Evolutionary conservation across 129 eudicot species (phyloP).

Genomic region (Sambucus nigra): DNA sequence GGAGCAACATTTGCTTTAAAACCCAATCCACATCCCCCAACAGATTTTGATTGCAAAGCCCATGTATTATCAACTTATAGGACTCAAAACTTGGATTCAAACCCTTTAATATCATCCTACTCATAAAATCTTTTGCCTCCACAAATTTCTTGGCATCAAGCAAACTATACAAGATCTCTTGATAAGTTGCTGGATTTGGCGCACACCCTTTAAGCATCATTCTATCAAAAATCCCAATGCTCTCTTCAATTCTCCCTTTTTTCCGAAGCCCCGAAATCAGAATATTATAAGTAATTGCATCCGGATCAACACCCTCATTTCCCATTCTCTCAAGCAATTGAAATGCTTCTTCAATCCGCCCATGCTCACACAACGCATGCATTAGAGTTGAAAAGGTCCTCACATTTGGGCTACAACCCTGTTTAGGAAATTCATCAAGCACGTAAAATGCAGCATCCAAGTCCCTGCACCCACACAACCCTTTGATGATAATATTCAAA

Average conservation of each 20-base stretch:
- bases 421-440: conserved; percentile 78
- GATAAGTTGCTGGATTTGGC: conserved; percentile 70
- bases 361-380: conserved; percentile 50
- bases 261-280: conserved; percentile 61
- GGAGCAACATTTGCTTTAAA: conserved; percentile 49
- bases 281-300: conserved; percentile 44
- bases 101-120: conserved; percentile 30
- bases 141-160: conserved; percentile 34
- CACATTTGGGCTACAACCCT: conserved; percentile 38
- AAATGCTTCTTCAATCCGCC: conserved; percentile 56
- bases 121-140: conserved; percentile 39
- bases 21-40: conserved; percentile 59
- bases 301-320: conserved; percentile 41
- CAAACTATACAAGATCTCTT: conserved; percentile 69
- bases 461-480: conserved; percentile 45
- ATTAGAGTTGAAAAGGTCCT: conserved; percentile 61
- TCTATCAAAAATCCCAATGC: conserved; percentile 38
- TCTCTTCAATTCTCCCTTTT: conserved; percentile 41
- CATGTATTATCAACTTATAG: conserved; percentile 31
- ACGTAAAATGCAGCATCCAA: conserved; percentile 50
- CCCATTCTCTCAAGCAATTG: conserved; percentile 52
- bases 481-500: conserved; percentile 71
- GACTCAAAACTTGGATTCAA: conserved; percentile 59
- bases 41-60: conserved; percentile 37
- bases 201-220: conserved; percentile 69